Evolutionary conservation across 768 basidiomycete genomes (phyloP).

Genomic region (Mycena haematopus): DNA sequence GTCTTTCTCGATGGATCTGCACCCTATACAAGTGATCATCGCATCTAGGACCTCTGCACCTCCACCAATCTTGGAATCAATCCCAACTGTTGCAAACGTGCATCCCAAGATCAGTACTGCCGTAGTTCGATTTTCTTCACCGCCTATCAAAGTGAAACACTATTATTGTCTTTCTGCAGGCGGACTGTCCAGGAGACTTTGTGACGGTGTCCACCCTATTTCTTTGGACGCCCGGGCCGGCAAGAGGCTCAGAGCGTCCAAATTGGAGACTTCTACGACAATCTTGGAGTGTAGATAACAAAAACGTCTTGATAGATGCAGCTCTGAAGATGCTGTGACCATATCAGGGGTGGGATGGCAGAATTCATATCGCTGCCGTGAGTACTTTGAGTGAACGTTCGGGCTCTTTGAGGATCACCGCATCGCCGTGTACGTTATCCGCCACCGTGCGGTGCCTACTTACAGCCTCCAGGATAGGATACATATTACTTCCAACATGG

Average conservation of each 20-base stretch:
- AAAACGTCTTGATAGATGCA: slow-evolving; percentile 26
- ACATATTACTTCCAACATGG: slow-evolving; percentile 22
- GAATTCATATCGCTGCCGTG: slow-evolving; percentile 20
- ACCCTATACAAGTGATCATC: slow-evolving; percentile 8
- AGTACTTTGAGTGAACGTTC: slow-evolving; percentile 7
- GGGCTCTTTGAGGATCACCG: slow-evolving; percentile 21
- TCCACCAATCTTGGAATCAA: slow-evolving; percentile 8
- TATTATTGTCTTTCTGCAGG: slow-evolving; percentile 7
- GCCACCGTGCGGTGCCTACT: slow-evolving; percentile 24
- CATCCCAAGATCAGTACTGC: slow-evolving; percentile 20
- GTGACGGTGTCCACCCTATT: background rate
- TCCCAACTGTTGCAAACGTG: slow-evolving; percentile 14
- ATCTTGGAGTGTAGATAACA: slow-evolving; percentile 3
- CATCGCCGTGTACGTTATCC: slow-evolving; percentile 27
- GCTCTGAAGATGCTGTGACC: slow-evolving; percentile 14
- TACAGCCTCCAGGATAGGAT: slow-evolving; percentile 29
- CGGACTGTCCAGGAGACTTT: slow-evolving; percentile 3
- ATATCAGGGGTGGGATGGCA: slow-evolving; percentile 28
- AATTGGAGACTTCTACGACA: background rate
- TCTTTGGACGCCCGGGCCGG: slow-evolving; percentile 19
- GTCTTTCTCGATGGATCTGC: background rate
- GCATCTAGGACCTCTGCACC: background rate
- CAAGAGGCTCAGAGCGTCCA: background rate
- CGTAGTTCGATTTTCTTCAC: slow-evolving; percentile 13
- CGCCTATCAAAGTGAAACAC: slow-evolving; percentile 10